Evolutionary conservation across 441 rosid genomes (phyloP).

Genomic region (Pelargonium exstipulatum): DNA sequence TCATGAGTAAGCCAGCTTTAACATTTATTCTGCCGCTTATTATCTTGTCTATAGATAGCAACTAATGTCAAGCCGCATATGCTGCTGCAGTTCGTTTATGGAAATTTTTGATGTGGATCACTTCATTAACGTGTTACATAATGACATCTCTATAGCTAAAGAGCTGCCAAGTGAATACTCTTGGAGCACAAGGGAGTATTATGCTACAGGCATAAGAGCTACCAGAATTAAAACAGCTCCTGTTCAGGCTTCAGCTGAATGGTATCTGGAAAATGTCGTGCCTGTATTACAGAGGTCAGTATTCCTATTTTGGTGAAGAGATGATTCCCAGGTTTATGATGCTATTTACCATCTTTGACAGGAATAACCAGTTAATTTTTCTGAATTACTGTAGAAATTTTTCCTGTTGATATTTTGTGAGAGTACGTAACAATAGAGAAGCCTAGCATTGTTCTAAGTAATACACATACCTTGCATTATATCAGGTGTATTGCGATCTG

Average conservation of each 20-base stretch:
- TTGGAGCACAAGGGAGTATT: constrained; percentile 73
- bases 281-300: constrained; percentile 58
- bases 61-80: constrained; percentile 9
- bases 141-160: constrained; percentile 44
- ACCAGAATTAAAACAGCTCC: constrained; percentile 72
- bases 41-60: constrained; percentile 2
- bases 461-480: neutral
- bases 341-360: constrained; percentile 1
- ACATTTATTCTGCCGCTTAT: neutral
- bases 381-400: neutral
- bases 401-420: neutral
- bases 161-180: constrained; percentile 45
- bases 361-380: neutral
- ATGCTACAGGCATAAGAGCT: constrained; percentile 70
- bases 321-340: neutral
- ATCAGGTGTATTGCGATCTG: neutral
- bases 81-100: constrained; percentile 43
- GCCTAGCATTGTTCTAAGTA: neutral
- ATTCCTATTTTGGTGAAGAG: neutral
- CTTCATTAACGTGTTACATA: constrained; percentile 39
- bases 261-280: constrained; percentile 62
- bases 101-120: constrained; percentile 69
- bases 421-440: neutral
- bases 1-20: constrained; percentile 16
- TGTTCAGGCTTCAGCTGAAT: constrained; percentile 53